Conservation (phyloP, 768 basidiomycete genomes). For the Leccinum olivaceopallidum region DNA sequence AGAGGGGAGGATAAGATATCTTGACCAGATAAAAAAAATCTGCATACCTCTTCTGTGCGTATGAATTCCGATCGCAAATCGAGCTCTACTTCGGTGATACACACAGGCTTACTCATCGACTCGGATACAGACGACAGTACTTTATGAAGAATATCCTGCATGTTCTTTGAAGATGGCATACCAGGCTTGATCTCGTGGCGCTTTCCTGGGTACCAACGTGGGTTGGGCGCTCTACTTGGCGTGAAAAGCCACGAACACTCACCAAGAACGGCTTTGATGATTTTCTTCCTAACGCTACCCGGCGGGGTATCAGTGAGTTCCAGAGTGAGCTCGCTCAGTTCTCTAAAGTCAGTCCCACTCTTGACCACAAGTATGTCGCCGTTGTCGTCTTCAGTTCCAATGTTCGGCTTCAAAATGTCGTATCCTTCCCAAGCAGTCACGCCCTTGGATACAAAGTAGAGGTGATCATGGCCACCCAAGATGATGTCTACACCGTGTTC, state of each 20-base stretch:
- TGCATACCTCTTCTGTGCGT: conserved; percentile 65
- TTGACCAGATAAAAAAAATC: background rate
- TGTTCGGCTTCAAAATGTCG: conserved; percentile 47
- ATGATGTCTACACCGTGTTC: conserved; percentile 81
- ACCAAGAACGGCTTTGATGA: conserved; percentile 67
- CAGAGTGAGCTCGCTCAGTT: conserved; percentile 74
- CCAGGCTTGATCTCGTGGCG: conserved; percentile 62
- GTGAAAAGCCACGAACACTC: conserved; percentile 7
- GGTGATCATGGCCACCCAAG: conserved; percentile 89
- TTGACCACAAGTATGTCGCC: conserved; percentile 77
- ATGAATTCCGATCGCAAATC: conserved; percentile 78
- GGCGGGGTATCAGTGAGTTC: conserved; percentile 58
- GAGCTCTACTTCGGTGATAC: conserved; percentile 64
- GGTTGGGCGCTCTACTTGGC: background rate
- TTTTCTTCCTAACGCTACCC: conserved; percentile 62
- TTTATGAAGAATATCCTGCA: conserved; percentile 61
- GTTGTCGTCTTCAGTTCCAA: conserved; percentile 69
- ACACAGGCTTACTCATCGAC: conserved; percentile 74
- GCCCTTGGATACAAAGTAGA: conserved; percentile 73
- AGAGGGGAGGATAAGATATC: background rate
- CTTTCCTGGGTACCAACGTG: conserved; percentile 47
- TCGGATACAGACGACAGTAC: conserved; percentile 68
- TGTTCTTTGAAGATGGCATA: conserved; percentile 51
- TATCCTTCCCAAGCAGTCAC: conserved; percentile 67
- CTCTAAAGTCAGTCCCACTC: conserved; percentile 88